Evolutionary conservation across 441 rosid genomes (phyloP).

Genomic region (Syzygium malaccense): DNA sequence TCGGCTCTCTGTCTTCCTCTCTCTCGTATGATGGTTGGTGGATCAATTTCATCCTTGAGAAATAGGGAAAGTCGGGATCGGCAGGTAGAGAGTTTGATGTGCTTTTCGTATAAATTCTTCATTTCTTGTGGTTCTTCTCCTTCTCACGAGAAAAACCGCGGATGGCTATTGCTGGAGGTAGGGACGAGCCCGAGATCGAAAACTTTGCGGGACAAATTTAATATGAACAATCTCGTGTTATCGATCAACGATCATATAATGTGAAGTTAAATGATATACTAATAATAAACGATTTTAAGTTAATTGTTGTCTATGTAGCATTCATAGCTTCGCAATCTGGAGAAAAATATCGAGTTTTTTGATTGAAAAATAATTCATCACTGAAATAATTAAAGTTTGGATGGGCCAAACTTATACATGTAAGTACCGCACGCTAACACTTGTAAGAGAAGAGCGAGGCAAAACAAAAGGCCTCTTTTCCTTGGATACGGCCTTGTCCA

Average conservation of each 20-base stretch:
- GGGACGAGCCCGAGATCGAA: neutral
- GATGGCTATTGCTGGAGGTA: neutral
- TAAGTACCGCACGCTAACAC: no score
- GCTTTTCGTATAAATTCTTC: neutral
- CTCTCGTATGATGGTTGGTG: neutral
- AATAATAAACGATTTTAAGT: neutral
- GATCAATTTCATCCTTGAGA: neutral
- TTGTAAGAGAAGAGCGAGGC: no score
- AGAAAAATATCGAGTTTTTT: neutral
- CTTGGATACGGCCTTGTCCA: neutral
- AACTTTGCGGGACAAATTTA: neutral
- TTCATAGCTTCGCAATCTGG: neutral
- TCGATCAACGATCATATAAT: neutral
- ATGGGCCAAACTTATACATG: neutral
- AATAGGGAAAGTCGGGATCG: neutral
- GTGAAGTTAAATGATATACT: neutral
- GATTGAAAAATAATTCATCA: rapidly evolving
- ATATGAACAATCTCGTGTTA: neutral
- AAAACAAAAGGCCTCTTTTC: neutral
- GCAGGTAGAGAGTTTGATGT: neutral
- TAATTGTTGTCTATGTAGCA: neutral
- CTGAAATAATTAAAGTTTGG: neutral
- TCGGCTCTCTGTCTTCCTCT: neutral
- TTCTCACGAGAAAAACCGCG: neutral
- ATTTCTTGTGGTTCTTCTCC: neutral